Conservation (phyloP, 169 alveolate species). For the Pseudocohnilembus persalinus region DNA sequence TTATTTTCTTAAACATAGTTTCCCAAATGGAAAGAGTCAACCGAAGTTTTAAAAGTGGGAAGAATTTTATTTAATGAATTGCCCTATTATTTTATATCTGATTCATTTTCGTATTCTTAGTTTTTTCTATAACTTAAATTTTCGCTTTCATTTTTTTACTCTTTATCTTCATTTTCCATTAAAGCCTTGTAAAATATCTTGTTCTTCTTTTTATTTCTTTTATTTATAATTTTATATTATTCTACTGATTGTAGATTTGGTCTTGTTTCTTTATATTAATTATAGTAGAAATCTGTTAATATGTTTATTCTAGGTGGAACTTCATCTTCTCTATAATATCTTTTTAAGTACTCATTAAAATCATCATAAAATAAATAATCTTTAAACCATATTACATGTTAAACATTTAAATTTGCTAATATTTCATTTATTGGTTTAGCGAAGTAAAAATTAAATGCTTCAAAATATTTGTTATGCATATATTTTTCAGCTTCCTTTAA, state of each 20-base stretch:
- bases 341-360: constrained; percentile 7
- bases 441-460: constrained; percentile 18
- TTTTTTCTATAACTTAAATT: too few relatives aligned
- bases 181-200: too few relatives aligned
- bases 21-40: too few relatives aligned
- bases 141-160: not conserved
- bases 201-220: not conserved
- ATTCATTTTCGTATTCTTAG: too few relatives aligned
- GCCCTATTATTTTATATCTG: too few relatives aligned
- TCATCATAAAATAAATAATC: constrained; percentile 25
- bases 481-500: not conserved
- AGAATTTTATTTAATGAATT: too few relatives aligned
- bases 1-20: too few relatives aligned
- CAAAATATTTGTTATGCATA: constrained; percentile 13
- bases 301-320: not conserved
- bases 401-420: constrained; percentile 3
- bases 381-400: constrained; percentile 16
- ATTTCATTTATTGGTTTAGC: constrained; percentile 30
- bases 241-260: constrained; percentile 2
- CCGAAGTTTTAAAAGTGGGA: too few relatives aligned
- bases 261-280: constrained; percentile 10
- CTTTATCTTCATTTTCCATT: not conserved
- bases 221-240: too few relatives aligned
- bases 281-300: constrained; percentile 4
- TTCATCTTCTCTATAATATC: constrained; percentile 5